A percentile compares a stretch with the other conserved stretches of the same genome.
phyloP scores from a whole-genome alignment of 345 rosid genomes.

The Iberis pinnata region DNA sequence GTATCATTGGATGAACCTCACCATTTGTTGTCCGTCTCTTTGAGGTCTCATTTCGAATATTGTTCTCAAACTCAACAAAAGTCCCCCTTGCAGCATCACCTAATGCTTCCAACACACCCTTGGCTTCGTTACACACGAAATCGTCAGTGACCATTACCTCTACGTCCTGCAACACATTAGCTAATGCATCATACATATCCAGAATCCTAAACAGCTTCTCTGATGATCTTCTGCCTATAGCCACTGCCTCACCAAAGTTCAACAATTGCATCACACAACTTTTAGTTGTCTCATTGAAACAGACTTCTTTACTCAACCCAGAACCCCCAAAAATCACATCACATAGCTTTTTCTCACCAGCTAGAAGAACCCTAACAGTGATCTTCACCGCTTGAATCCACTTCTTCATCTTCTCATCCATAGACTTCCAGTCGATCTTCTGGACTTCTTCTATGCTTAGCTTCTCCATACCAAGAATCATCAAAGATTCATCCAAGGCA shows the following conservation, averaged over 20 bases:
- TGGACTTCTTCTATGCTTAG: slow-evolving; percentile 93
- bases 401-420: slow-evolving; percentile 99
- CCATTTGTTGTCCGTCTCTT: slow-evolving; percentile 74
- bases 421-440: slow-evolving; percentile 72
- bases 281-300: slow-evolving; percentile 81
- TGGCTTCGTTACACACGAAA: slow-evolving; percentile 51
- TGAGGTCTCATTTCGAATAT: slow-evolving; percentile 61
- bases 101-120: slow-evolving; percentile 54
- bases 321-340: slow-evolving; percentile 59
- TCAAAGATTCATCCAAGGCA: slow-evolving; percentile 73
- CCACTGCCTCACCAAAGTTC: slow-evolving; percentile 94
- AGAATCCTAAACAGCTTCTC: slow-evolving; percentile 93
- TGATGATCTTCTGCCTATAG: slow-evolving; percentile 67
- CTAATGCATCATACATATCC: slow-evolving; percentile 86
- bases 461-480: slow-evolving; percentile 77
- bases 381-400: slow-evolving; percentile 90
- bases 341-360: slow-evolving; percentile 73
- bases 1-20: slow-evolving; percentile 92
- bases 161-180: slow-evolving; percentile 47
- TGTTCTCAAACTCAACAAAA: slow-evolving; percentile 82
- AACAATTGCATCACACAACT: slow-evolving; percentile 79
- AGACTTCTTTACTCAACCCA: slow-evolving; percentile 52
- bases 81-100: slow-evolving; percentile 83
- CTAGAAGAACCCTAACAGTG: slow-evolving; percentile 56
- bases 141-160: slow-evolving; percentile 54